Evolutionary conservation across 139 green algal species (phyloP).

Genomic region (Chlamydomonas sp.): DNA sequence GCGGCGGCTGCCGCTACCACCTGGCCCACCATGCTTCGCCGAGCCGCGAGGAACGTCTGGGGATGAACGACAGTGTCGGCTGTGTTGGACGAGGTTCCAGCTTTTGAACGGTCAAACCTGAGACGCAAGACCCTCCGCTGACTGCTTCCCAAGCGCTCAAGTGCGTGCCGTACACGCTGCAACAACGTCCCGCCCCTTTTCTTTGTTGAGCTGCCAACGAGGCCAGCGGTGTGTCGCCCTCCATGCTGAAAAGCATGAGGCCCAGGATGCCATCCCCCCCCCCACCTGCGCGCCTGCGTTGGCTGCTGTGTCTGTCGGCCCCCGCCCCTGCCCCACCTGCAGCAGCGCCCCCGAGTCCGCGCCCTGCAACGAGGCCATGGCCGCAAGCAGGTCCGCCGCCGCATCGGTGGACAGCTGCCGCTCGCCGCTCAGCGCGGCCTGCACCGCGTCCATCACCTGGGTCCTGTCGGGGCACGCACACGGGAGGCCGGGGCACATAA

Average conservation of each 20-base stretch:
- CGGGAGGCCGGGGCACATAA: neutral
- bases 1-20: neutral
- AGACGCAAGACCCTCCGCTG: too few relatives aligned
- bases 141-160: too few relatives aligned
- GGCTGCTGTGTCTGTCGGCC: conserved; percentile 8
- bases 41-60: conserved; percentile 19
- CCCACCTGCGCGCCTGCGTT: neutral
- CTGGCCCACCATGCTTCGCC: neutral
- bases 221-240: too few relatives aligned
- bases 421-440: conserved; percentile 48
- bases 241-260: neutral
- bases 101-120: too few relatives aligned
- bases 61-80: neutral
- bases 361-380: conserved; percentile 53
- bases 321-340: conserved; percentile 30
- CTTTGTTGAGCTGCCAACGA: too few relatives aligned
- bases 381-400: conserved; percentile 68
- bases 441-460: conserved; percentile 71
- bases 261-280: neutral
- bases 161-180: too few relatives aligned
- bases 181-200: too few relatives aligned
- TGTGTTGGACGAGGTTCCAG: too few relatives aligned
- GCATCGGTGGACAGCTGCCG: conserved; percentile 24
- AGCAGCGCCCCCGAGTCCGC: conserved; percentile 51
- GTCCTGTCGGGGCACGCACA: conserved; percentile 38